phyloP scores from a whole-genome alignment of 345 rosid genomes.

The Pugionium cornutum region DNA sequence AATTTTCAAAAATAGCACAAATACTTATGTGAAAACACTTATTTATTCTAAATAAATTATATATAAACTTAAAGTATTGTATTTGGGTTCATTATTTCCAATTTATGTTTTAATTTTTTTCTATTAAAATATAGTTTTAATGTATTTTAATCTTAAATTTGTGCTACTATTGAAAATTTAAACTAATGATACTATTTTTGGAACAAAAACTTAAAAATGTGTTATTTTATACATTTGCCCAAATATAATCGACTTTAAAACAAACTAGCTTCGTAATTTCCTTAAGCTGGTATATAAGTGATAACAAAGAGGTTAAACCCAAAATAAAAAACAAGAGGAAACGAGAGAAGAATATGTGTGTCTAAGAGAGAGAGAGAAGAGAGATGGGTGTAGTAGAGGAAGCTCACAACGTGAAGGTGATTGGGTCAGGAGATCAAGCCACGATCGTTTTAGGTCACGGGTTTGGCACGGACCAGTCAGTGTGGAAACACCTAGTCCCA shows the following conservation, averaged over 20 bases:
- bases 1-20: too few relatives aligned
- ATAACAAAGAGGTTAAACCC: neutral
- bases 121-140: neutral
- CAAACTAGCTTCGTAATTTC: neutral
- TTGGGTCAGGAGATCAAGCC: constrained; percentile 60
- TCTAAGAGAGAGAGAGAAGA: constrained; percentile 10
- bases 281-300: neutral
- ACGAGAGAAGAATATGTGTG: constrained; percentile 9
- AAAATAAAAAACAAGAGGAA: neutral
- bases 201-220: too few relatives aligned
- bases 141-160: too few relatives aligned
- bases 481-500: constrained; percentile 89
- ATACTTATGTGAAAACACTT: too few relatives aligned
- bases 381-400: constrained; percentile 76
- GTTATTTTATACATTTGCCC: neutral
- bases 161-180: too few relatives aligned
- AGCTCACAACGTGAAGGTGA: constrained; percentile 77
- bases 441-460: constrained; percentile 78
- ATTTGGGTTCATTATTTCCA: too few relatives aligned
- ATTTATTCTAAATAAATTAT: too few relatives aligned
- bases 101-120: neutral
- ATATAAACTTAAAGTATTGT: too few relatives aligned
- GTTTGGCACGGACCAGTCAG: constrained; percentile 91
- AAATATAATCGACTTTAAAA: neutral
- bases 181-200: too few relatives aligned